Evolutionary conservation across 31 red algal genomes (phyloP).

Genomic region (Odonthalia washingtoniensis): DNA sequence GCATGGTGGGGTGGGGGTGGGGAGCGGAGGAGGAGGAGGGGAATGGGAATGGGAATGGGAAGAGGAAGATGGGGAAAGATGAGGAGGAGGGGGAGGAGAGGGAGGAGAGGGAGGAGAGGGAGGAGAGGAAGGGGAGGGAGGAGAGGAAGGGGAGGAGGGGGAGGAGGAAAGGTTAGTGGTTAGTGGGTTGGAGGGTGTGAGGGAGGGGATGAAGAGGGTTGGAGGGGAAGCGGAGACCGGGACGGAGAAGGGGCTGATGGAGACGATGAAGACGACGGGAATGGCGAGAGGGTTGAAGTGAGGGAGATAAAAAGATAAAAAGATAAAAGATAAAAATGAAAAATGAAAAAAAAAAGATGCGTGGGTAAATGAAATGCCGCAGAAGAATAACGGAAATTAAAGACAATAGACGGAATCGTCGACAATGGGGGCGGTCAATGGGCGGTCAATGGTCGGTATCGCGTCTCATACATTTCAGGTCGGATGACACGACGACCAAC

Average conservation of each 20-base stretch:
- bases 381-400: too few species aligned
- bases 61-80: not conserved
- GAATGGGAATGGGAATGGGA: constrained; percentile 35
- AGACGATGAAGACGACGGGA: not conserved
- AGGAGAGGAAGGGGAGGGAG: not conserved
- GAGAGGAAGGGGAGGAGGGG: constrained; percentile 9
- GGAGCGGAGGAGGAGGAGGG: constrained; percentile 13
- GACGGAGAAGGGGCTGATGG: not conserved
- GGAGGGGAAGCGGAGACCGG: not conserved
- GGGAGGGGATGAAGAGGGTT: not conserved
- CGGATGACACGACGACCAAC: too few species aligned
- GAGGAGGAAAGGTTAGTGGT: not conserved
- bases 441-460: too few species aligned
- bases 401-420: too few species aligned
- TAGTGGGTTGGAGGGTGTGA: not conserved
- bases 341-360: too few species aligned
- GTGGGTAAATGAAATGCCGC: too few species aligned
- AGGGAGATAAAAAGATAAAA: constrained; percentile 1
- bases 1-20: constrained; percentile 54
- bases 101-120: not conserved
- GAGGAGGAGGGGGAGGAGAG: constrained; percentile 1
- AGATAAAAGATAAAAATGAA: too few species aligned
- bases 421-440: too few species aligned
- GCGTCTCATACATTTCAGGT: too few species aligned
- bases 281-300: not conserved